Evolutionary conservation across 345 rosid genomes (phyloP).

Genomic region (Dipteronia dyeriana): DNA sequence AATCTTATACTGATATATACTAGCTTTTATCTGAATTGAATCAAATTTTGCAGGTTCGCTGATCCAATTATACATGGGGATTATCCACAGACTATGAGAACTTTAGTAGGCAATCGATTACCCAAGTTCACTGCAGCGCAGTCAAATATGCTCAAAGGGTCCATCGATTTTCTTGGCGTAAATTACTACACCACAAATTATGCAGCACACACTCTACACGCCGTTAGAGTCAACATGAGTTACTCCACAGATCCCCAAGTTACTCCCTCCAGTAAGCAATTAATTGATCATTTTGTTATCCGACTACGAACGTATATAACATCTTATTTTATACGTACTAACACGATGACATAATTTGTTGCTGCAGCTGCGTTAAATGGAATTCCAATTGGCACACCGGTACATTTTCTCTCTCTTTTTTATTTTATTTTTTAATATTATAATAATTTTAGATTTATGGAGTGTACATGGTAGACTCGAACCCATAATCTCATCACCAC

Average conservation of each 20-base stretch:
- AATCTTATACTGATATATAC: too few species aligned
- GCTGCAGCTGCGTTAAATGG: conserved; percentile 9
- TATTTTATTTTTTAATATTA: too few species aligned
- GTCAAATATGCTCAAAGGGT: conserved; percentile 52
- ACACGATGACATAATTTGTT: background rate
- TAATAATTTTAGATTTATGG: too few species aligned
- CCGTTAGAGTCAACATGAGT: background rate
- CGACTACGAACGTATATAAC: too few species aligned
- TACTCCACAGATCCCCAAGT: conserved; percentile 6
- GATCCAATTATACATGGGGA: conserved; percentile 55
- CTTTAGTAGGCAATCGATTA: conserved; percentile 44
- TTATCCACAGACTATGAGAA: conserved; percentile 44
- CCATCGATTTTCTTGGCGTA: conserved; percentile 24
- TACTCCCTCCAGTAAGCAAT: background rate
- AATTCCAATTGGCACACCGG: conserved; percentile 5
- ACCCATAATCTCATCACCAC: too few species aligned
- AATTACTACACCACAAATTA: conserved; percentile 23
- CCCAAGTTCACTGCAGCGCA: conserved; percentile 49
- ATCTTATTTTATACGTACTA: background rate
- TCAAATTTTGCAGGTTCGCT: conserved; percentile 32
- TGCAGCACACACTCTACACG: conserved; percentile 1
- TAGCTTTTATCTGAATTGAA: too few species aligned
- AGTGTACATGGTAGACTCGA: too few species aligned
- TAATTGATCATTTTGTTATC: too few species aligned
- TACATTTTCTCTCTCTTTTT: background rate